phyloP scores from a whole-genome alignment of 2,329 filamentous ascomycete species.

The Diaporthe nobilis region DNA sequence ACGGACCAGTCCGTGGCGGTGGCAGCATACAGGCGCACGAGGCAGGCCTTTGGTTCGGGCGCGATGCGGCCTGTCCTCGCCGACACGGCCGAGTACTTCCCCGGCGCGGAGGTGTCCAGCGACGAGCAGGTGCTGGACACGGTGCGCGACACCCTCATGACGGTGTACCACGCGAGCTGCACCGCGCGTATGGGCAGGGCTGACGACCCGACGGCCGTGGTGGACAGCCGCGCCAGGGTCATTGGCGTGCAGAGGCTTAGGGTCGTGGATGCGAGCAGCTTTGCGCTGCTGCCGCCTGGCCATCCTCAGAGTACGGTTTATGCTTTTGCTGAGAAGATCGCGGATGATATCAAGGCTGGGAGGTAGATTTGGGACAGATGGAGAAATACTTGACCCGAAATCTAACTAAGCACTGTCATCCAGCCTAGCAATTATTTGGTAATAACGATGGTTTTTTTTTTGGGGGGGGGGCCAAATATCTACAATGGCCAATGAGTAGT shows the following conservation, averaged over 20 bases:
- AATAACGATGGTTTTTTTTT: not conserved
- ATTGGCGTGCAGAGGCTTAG: slow-evolving; percentile 18
- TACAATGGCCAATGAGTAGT: too few relatives aligned
- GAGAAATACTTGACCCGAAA: not conserved
- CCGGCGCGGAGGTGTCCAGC: slow-evolving; percentile 50
- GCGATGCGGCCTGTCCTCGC: slow-evolving; percentile 41
- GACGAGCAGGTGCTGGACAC: slow-evolving; percentile 54
- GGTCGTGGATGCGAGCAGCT: slow-evolving; percentile 20
- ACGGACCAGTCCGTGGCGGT: slow-evolving; percentile 17
- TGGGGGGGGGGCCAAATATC: too few relatives aligned
- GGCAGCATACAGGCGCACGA: slow-evolving; percentile 45
- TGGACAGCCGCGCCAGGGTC: not conserved
- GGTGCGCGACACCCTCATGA: slow-evolving; percentile 46
- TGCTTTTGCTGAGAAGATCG: slow-evolving; percentile 29
- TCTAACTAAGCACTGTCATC: not conserved
- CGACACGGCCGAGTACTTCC: slow-evolving; percentile 51
- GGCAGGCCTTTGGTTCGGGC: not conserved
- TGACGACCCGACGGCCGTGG: slow-evolving; percentile 8
- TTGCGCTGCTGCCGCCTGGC: not conserved
- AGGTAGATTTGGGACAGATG: not conserved
- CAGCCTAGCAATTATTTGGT: not conserved
- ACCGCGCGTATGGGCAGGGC: slow-evolving; percentile 54
- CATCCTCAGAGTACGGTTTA: slow-evolving; percentile 26
- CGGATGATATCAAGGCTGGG: slow-evolving; percentile 16
- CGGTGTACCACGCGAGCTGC: slow-evolving; percentile 51